Conservation (phyloP, 2,329 filamentous ascomycete genomes). For the Thelonectria blattea region DNA sequence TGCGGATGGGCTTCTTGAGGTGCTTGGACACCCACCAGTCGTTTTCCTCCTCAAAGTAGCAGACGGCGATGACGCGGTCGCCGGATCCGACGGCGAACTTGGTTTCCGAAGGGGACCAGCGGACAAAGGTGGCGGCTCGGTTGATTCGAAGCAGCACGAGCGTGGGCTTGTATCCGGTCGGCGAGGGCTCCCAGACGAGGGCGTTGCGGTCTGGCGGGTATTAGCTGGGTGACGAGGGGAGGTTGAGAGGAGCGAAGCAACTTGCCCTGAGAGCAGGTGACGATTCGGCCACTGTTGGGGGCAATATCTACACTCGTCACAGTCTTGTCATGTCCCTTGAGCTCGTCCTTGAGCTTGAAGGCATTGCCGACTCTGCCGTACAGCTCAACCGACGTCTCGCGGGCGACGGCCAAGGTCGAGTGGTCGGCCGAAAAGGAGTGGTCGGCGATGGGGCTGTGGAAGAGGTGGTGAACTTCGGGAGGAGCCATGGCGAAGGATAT, state of each 20-base stretch:
- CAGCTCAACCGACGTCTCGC: conserved; percentile 88
- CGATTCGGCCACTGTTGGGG: conserved; percentile 86
- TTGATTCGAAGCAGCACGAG: conserved; percentile 97
- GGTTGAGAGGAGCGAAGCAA: conserved; percentile 7
- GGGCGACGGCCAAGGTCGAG: conserved; percentile 85
- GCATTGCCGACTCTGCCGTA: conserved; percentile 75
- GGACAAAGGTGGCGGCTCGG: conserved; percentile 92
- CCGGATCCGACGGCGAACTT: conserved; percentile 98
- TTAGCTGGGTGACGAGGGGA: conserved; percentile 17
- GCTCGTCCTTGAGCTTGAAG: conserved; percentile 87
- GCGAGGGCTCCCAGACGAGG: conserved; percentile 96
- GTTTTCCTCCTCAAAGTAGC: conserved; percentile 99
- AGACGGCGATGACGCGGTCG: conserved; percentile 92
- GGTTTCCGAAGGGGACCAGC: conserved; percentile 94
- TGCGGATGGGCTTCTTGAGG: conserved; percentile 97
- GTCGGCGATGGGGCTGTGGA: conserved; percentile 94
- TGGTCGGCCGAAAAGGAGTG: conserved; percentile 97
- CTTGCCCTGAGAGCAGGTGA: conserved; percentile 93
- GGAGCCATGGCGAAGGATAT: conserved; percentile 68
- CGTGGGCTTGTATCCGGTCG: conserved; percentile 92
- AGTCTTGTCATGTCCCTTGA: conserved; percentile 96
- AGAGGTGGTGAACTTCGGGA: conserved; percentile 94
- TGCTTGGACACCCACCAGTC: conserved; percentile 99
- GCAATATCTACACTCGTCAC: conserved; percentile 97
- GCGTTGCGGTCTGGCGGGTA: conserved; percentile 81